A percentile compares a stretch with the other conserved stretches of the same genome.
These are phyloP conservation scores for Barnettozyma hawaiiensis DNA, from an alignment of 1,139 yeast genomes.

Conservation along the genomic window DNA sequence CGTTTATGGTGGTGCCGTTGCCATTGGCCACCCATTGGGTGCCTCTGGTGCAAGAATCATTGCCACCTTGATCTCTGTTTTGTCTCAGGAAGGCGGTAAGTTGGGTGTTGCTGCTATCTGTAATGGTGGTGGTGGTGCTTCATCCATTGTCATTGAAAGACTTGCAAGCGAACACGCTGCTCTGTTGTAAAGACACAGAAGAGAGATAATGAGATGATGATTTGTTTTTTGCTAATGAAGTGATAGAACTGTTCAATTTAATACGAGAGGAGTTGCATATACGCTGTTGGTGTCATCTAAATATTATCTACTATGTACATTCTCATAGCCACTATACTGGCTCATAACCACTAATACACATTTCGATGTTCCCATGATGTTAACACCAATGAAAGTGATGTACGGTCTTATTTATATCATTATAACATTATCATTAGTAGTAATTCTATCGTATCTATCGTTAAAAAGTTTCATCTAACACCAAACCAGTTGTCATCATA, in stretches of 20 bases:
- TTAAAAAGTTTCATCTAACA: conserved; percentile 2
- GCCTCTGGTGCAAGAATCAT: conserved; percentile 96
- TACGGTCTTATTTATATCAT: too few relatives aligned
- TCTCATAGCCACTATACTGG: too few relatives aligned
- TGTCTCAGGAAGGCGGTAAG: conserved; percentile 80
- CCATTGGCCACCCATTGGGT: conserved; percentile 95
- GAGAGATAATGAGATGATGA: not conserved
- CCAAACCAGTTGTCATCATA: conserved; percentile 2
- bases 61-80: conserved; percentile 72
- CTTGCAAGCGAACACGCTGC: conserved; percentile 26
- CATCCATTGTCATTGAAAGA: conserved; percentile 70
- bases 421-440: not conserved
- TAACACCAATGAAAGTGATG: too few relatives aligned
- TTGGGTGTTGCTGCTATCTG: conserved; percentile 93
- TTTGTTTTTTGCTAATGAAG: not conserved
- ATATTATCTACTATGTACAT: too few relatives aligned
- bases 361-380: too few relatives aligned
- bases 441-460: not conserved
- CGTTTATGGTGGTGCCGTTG: conserved; percentile 98
- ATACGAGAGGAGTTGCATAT: not conserved
- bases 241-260: not conserved
- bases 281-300: too few relatives aligned
- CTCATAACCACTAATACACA: too few relatives aligned
- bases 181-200: conserved; percentile 12
- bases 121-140: conserved; percentile 99